Evolutionary conservation across 1,139 yeast genomes (phyloP).

Genomic region (Saccharomycopsis hybrid): DNA sequence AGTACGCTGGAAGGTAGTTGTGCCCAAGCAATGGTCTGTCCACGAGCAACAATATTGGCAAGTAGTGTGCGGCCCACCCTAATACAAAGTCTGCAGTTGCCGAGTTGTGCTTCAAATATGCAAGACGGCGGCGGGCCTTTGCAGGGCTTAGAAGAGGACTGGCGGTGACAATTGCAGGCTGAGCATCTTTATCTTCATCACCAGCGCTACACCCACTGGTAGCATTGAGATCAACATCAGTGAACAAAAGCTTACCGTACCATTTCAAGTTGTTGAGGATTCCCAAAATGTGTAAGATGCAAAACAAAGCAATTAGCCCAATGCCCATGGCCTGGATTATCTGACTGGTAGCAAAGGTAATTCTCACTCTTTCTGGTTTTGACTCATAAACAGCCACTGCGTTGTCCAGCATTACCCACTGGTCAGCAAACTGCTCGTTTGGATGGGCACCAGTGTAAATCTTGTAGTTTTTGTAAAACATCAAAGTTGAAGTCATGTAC

Average conservation of each 20-base stretch:
- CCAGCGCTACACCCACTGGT: too few relatives aligned
- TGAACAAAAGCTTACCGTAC: constrained; percentile 7
- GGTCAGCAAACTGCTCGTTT: constrained; percentile 18
- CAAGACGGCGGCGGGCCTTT: not conserved
- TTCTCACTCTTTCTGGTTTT: too few relatives aligned
- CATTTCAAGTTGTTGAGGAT: constrained; percentile 8
- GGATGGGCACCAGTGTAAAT: constrained; percentile 14
- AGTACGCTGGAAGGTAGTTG: constrained; percentile 55
- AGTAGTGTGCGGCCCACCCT: constrained; percentile 55
- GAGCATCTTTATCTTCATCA: too few relatives aligned
- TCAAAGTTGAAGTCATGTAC: constrained; percentile 19
- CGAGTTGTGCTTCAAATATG: constrained; percentile 21
- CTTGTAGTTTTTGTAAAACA: constrained; percentile 21
- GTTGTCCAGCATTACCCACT: constrained; percentile 22
- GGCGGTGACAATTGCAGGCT: not conserved
- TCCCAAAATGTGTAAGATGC: not conserved
- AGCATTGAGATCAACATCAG: not conserved
- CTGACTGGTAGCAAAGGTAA: constrained; percentile 1
- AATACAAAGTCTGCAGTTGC: constrained; percentile 38
- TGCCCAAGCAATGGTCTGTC: constrained; percentile 43
- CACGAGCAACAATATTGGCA: constrained; percentile 47
- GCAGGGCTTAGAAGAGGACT: constrained; percentile 24
- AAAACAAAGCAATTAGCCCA: not conserved
- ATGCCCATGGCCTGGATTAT: constrained; percentile 8
- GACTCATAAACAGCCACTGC: too few relatives aligned